phyloP scores from a whole-genome alignment of 805 yeast genomes.

The Citeromyces matritensis region DNA sequence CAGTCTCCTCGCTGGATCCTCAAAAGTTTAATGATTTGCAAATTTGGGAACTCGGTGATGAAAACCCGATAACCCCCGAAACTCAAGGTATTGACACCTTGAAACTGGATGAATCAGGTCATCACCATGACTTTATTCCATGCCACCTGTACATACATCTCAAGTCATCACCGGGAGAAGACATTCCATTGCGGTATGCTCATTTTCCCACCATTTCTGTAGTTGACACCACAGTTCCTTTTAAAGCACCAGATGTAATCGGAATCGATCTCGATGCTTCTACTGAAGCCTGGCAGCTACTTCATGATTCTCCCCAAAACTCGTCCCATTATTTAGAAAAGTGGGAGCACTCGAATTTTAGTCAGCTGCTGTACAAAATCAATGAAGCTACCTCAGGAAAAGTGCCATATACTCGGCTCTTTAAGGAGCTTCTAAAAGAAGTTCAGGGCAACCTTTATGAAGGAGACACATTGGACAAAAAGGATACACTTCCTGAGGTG shows the following conservation, averaged over 20 bases:
- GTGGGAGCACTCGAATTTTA: constrained; percentile 11
- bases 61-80: no score
- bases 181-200: constrained; percentile 3
- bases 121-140: no score
- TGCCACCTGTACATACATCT: no score
- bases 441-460: constrained; percentile 3
- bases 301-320: constrained; percentile 11
- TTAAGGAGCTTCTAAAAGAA: constrained; percentile 12
- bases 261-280: constrained; percentile 12
- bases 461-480: background rate
- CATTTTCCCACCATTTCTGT: constrained; percentile 3
- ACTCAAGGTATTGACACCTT: no score
- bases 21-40: no score
- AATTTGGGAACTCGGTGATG: no score
- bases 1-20: no score
- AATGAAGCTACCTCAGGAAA: constrained; percentile 14
- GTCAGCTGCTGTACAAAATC: constrained; percentile 11
- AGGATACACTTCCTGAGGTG: constrained; percentile 8
- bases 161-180: no score
- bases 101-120: no score
- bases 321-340: constrained; percentile 12
- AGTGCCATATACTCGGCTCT: constrained; percentile 10
- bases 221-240: background rate
- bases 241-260: constrained; percentile 1
- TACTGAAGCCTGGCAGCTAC: constrained; percentile 11